Percentiles rank a stretch among this genome's conserved stretches.
phyloP scores from a whole-genome alignment of 768 basidiomycete genomes.

The Boletellus emodensis region DNA sequence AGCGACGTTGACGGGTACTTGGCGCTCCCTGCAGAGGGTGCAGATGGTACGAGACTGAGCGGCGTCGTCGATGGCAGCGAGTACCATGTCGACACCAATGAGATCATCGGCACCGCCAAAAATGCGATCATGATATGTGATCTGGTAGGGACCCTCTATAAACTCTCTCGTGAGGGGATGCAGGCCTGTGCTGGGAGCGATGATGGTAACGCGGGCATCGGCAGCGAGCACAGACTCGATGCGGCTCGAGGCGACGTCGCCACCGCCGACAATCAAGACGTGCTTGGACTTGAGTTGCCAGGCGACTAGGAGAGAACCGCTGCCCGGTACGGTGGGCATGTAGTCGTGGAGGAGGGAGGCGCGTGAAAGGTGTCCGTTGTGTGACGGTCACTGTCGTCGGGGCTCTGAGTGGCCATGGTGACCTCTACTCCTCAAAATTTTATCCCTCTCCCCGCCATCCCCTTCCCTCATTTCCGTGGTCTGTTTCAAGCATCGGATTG shows the following conservation, averaged over 20 bases:
- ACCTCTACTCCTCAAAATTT: conserved; percentile 2
- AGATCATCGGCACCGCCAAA: conserved; percentile 68
- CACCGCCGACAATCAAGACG: conserved; percentile 92
- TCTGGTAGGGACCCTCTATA: conserved; percentile 42
- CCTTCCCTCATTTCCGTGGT: not conserved
- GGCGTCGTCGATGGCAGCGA: conserved; percentile 89
- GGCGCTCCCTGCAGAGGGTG: conserved; percentile 56
- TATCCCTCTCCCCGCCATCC: not conserved
- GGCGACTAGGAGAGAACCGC: conserved; percentile 83
- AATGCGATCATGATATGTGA: conserved; percentile 67
- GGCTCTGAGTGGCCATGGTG: conserved; percentile 22
- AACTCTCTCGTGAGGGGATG: conserved; percentile 53
- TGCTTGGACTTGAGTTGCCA: conserved; percentile 85
- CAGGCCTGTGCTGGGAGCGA: conserved; percentile 68
- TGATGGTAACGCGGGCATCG: conserved; percentile 72
- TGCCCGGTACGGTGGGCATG: conserved; percentile 31
- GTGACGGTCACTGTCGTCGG: no score
- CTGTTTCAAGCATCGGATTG: not conserved
- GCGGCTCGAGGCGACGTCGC: conserved; percentile 85
- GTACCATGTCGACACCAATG: conserved; percentile 73
- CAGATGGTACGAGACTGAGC: conserved; percentile 69
- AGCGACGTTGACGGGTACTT: conserved; percentile 91
- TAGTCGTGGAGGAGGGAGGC: not conserved
- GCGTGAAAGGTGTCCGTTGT: not conserved
- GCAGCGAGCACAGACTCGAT: conserved; percentile 81